Evolutionary conservation across 345 rosid genomes (phyloP), one percentile per base, ranked within the genome.

Genomic region (Citrus reticulata): DNA sequence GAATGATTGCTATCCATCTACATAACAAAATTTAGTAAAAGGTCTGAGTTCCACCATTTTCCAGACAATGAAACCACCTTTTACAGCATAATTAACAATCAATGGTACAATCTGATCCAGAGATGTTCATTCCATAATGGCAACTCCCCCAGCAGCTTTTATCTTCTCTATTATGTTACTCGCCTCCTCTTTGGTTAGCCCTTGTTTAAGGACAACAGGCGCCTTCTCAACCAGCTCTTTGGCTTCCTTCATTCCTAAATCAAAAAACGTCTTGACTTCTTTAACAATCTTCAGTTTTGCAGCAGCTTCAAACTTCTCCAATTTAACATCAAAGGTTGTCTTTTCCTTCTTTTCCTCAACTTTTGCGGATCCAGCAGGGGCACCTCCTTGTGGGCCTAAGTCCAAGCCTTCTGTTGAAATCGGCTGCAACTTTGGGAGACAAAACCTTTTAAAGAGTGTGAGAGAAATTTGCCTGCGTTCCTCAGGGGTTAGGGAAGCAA

Each of bases 221-320:
- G 60, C 86, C 75, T 86, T 88, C 80, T 88, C 89, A 42, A 88
- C 89, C 78, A 88, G 84, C 4, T 86, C 88, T 62, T 88, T 88
- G 42, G 89, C 91, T 81, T 88, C 91, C 81, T 86, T 88, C 84
- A 86, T 67, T 7, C 91, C 91, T 81, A 88, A 80, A 81, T 46
- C 81, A n/a, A 88, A 84, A 63, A 88, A 84, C 2, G 80, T 65
- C 70, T 85, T 84, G 5, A 88, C 88, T 82, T 88, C 89, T 63
- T 88, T 88, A 49, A 88, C 86, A 30, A 88, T 89, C 83, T 88
- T 86, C 69, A 88, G 77, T 77, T 86, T 88, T 17, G 87, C 78
- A 24, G 88, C 80, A 4, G 87, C 84, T n/a, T 86, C 91, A 68
- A 84, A 85, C 79, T 88, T 88, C 81, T 88, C 91, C 84, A 88